These are phyloP conservation scores for Lactarius vividus DNA, from an alignment of 768 basidiomycete genomes.

Conservation along the genomic window DNA sequence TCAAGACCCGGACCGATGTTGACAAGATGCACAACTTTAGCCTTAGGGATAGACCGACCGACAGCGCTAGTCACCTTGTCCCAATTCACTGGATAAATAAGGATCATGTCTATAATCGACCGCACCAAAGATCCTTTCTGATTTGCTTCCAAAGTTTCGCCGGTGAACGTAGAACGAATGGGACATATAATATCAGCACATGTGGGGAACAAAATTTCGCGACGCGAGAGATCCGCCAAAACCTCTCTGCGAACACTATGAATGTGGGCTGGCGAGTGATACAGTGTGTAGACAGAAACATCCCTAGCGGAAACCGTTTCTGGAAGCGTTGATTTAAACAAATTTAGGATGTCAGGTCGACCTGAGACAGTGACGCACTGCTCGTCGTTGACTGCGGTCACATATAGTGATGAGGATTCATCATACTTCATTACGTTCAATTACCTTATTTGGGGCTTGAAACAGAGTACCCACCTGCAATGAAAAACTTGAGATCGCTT, in stretches of 20 bases:
- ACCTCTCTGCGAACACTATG: constrained; percentile 40
- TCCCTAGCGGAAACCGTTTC: constrained; percentile 39
- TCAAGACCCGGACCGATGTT: constrained; percentile 51
- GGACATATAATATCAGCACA: constrained; percentile 41
- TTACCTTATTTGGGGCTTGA: neutral
- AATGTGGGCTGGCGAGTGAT: constrained; percentile 45
- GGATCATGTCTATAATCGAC: constrained; percentile 24
- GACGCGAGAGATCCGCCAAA: constrained; percentile 42
- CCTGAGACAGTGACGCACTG: constrained; percentile 56
- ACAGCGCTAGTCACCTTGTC: constrained; percentile 37
- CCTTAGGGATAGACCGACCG: constrained; percentile 29
- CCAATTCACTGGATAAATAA: constrained; percentile 42
- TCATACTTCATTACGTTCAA: constrained; percentile 29
- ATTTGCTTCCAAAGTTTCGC: constrained; percentile 13
- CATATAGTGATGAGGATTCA: constrained; percentile 35
- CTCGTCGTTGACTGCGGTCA: constrained; percentile 52
- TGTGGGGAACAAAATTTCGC: constrained; percentile 50
- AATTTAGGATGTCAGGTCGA: constrained; percentile 46
- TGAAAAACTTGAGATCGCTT: constrained; percentile 32
- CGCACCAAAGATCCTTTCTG: constrained; percentile 17
- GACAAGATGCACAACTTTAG: constrained; percentile 38
- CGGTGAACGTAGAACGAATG: constrained; percentile 25
- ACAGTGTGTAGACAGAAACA: constrained; percentile 50
- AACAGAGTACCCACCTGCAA: constrained; percentile 27
- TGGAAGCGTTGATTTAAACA: constrained; percentile 42